These are phyloP conservation scores for Sarocladium strictum DNA, from an alignment of 2,329 filamentous ascomycete species.

Conservation along the genomic window DNA sequence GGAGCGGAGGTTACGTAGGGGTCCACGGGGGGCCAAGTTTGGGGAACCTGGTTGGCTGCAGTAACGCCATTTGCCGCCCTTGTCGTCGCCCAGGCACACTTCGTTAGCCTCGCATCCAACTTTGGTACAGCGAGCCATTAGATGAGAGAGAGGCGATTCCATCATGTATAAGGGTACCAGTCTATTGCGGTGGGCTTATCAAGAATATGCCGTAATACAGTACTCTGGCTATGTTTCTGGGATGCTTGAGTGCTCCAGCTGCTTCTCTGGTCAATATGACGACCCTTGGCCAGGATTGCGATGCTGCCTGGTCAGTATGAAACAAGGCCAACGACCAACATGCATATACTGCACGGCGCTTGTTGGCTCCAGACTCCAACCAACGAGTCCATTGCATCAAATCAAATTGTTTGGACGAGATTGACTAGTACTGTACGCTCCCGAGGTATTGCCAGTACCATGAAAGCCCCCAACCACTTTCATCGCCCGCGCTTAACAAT, in stretches of 20 bases:
- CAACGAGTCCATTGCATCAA: background rate
- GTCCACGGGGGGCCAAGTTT: background rate
- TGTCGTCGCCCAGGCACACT: too few relatives aligned
- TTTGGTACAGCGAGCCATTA: too few relatives aligned
- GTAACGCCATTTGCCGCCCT: background rate
- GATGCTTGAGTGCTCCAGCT: too few relatives aligned
- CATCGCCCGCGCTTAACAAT: background rate
- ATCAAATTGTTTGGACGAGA: too few relatives aligned
- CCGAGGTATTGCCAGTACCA: too few relatives aligned
- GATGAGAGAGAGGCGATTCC: conserved; percentile 15
- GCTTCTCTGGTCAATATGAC: too few relatives aligned
- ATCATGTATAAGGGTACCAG: conserved; percentile 14
- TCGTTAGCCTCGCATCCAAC: too few relatives aligned
- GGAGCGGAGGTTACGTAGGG: background rate
- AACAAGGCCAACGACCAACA: background rate
- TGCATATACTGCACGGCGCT: background rate
- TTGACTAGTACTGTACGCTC: too few relatives aligned
- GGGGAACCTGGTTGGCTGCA: background rate
- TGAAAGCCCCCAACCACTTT: background rate
- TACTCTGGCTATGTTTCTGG: too few relatives aligned
- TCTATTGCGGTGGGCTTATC: too few relatives aligned
- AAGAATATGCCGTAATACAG: too few relatives aligned
- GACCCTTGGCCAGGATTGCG: too few relatives aligned
- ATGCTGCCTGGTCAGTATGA: background rate
- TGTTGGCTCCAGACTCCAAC: background rate